phyloP scores from a whole-genome alignment of 345 rosid genomes.

The rapeseed (Brassica napus) region DNA sequence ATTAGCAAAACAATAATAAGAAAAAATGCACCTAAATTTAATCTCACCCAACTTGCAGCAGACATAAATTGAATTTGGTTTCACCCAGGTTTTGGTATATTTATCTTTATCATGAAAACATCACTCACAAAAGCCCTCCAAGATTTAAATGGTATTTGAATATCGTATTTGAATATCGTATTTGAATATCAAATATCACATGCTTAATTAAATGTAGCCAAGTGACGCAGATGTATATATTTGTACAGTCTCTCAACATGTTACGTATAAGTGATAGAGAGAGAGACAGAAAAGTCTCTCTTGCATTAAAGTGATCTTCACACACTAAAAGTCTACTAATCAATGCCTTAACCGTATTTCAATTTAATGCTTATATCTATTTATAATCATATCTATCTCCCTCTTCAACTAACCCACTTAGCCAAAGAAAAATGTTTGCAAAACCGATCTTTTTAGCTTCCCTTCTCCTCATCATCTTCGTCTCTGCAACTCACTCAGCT shows the following conservation, averaged over 20 bases:
- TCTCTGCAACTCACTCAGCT: conserved; percentile 41
- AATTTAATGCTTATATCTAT: conserved; percentile 21
- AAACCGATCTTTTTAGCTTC: conserved; percentile 31
- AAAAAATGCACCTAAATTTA: not conserved
- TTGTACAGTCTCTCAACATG: conserved; percentile 13
- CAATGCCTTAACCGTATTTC: conserved; percentile 51
- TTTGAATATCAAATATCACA: not conserved
- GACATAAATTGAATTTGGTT: not conserved
- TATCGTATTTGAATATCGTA: not conserved
- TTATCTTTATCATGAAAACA: not conserved
- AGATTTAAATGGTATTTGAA: too few relatives aligned
- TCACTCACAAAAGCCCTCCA: not conserved
- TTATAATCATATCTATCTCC: conserved; percentile 1
- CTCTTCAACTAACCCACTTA: not conserved
- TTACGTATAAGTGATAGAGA: conserved; percentile 15
- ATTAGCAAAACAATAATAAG: not conserved
- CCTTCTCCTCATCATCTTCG: conserved; percentile 42
- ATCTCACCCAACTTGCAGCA: not conserved
- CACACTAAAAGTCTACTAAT: conserved; percentile 42
- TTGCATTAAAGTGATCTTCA: conserved; percentile 32
- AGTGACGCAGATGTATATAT: conserved; percentile 5
- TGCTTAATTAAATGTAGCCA: conserved; percentile 6
- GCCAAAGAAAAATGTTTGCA: conserved; percentile 40
- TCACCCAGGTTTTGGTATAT: not conserved
- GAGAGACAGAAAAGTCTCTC: conserved; percentile 18